Evolutionary conservation across 73 alveolate genomes (phyloP).

Genomic region (Paramecium sonneborni): DNA sequence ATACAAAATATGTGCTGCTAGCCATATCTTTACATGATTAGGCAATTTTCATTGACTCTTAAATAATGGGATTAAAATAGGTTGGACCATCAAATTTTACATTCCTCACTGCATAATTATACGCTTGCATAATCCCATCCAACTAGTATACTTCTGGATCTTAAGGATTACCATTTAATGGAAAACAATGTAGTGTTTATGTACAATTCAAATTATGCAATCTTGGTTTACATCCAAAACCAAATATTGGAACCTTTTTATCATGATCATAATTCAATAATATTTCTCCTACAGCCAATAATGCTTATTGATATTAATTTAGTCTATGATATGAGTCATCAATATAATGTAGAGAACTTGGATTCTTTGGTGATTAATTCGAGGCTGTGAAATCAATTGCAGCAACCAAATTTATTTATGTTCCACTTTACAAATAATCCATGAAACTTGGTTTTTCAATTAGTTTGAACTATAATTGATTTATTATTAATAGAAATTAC

Average conservation of each 20-base stretch:
- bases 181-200: conserved; percentile 75
- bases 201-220: conserved; percentile 59
- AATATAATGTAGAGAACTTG: conserved; percentile 76
- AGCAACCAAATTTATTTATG: conserved; percentile 78
- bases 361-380: conserved; percentile 69
- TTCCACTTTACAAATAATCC: conserved; percentile 84
- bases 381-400: conserved; percentile 89
- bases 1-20: conserved; percentile 76
- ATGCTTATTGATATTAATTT: conserved; percentile 82
- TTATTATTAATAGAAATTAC: background rate
- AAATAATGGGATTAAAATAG: conserved; percentile 73
- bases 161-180: conserved; percentile 70
- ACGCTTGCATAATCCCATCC: conserved; percentile 75
- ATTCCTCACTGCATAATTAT: conserved; percentile 71
- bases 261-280: conserved; percentile 87
- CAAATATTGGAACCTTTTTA: conserved; percentile 81
- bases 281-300: conserved; percentile 75
- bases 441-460: conserved; percentile 69
- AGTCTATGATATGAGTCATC: conserved; percentile 54
- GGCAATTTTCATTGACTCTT: conserved; percentile 73
- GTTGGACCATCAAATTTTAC: conserved; percentile 85
- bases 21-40: conserved; percentile 57
- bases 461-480: conserved; percentile 52
- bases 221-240: conserved; percentile 83
- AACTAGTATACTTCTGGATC: conserved; percentile 75